A percentile compares a stretch with the other conserved stretches of the same genome.
Evolutionary conservation across 1,139 yeast species (phyloP).

Genomic region (Kodamaea suecica): DNA sequence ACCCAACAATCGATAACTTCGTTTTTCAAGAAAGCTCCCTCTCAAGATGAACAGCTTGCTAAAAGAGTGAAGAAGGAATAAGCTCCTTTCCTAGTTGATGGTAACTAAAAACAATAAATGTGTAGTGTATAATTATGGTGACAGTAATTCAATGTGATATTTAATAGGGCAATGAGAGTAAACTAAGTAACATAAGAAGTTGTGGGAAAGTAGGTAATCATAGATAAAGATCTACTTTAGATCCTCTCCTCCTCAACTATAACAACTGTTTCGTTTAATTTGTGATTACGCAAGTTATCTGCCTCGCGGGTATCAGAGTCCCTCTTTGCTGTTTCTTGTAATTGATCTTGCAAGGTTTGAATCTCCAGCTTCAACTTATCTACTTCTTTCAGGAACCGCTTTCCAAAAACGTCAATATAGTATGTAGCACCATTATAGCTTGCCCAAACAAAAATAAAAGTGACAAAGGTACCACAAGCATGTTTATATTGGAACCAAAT

Average conservation of each 20-base stretch:
- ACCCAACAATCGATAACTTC: conserved; percentile 24
- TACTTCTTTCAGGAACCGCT: conserved; percentile 81
- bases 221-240: too few species aligned
- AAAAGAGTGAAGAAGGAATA: conserved; percentile 3
- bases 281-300: too few species aligned
- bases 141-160: neutral
- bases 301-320: neutral
- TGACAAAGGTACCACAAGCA: conserved; percentile 66
- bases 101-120: neutral
- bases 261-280: too few species aligned
- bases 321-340: conserved; percentile 10
- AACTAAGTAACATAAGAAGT: too few species aligned
- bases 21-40: conserved; percentile 22
- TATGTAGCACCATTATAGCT: conserved; percentile 93
- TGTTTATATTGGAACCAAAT: conserved; percentile 72
- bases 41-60: conserved; percentile 1
- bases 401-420: conserved; percentile 88
- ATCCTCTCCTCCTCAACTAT: too few species aligned
- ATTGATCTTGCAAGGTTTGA: conserved; percentile 44
- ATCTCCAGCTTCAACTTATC: conserved; percentile 67
- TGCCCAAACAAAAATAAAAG: conserved; percentile 72
- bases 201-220: too few species aligned
- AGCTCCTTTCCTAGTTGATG: neutral
- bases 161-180: neutral
- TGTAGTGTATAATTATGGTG: neutral